Conservation (phyloP, 768 basidiomycete species). For the Lactarius tabidus region DNA sequence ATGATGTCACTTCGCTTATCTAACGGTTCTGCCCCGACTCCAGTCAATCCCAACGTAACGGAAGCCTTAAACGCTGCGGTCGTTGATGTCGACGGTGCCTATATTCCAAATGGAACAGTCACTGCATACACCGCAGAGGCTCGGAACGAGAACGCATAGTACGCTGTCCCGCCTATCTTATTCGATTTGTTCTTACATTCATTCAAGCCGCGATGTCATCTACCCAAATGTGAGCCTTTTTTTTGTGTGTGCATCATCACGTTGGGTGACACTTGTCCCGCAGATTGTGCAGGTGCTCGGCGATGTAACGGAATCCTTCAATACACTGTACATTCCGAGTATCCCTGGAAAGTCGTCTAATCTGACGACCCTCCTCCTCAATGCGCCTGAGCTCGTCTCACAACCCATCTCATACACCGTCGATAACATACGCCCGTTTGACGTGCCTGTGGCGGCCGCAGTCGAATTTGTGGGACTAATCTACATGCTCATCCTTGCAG, state of each 20-base stretch:
- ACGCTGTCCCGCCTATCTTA: background rate
- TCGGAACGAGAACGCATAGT: constrained; percentile 60
- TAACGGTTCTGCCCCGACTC: constrained; percentile 34
- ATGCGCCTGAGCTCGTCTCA: constrained; percentile 48
- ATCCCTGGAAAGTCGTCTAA: constrained; percentile 30
- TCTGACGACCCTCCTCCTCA: constrained; percentile 37
- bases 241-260: background rate
- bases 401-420: constrained; percentile 47
- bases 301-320: constrained; percentile 37
- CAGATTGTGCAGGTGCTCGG: constrained; percentile 35
- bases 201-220: constrained; percentile 7
- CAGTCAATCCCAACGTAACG: constrained; percentile 36
- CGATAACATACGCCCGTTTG: constrained; percentile 52
- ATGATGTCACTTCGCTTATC: background rate
- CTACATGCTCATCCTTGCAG: constrained; percentile 32
- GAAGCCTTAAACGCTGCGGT: constrained; percentile 27
- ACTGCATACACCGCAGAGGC: constrained; percentile 47
- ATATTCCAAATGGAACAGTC: constrained; percentile 36
- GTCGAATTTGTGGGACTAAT: constrained; percentile 35
- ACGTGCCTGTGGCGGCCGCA: constrained; percentile 43
- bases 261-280: constrained; percentile 13
- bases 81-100: constrained; percentile 38
- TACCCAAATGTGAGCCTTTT: constrained; percentile 1
- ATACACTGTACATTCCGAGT: constrained; percentile 33
- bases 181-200: background rate